phyloP scores from a whole-genome alignment of 345 rosid species.

The Brassica nigra region DNA sequence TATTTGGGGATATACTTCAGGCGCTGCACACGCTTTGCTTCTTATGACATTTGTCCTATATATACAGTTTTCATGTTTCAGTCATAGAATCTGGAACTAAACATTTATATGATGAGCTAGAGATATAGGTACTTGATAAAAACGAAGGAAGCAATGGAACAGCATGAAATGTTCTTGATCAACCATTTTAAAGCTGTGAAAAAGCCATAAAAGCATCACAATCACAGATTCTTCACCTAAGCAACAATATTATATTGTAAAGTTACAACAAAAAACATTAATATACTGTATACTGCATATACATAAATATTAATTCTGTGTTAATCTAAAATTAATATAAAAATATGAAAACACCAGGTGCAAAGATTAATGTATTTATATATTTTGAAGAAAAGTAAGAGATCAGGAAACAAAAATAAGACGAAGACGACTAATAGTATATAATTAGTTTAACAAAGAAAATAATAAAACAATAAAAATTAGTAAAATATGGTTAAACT shows the following conservation, averaged over 20 bases:
- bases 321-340: too few species aligned
- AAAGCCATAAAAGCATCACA: constrained; percentile 33
- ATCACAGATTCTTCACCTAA: constrained; percentile 35
- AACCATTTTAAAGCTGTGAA: constrained; percentile 44
- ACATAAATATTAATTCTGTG: too few species aligned
- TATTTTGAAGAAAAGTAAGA: too few species aligned
- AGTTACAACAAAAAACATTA: not conserved
- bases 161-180: constrained; percentile 57
- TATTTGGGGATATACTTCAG: constrained; percentile 41
- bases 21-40: constrained; percentile 59
- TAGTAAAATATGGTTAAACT: too few species aligned
- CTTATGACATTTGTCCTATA: constrained; percentile 56
- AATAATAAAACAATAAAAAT: too few species aligned
- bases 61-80: constrained; percentile 46
- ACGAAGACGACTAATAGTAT: too few species aligned
- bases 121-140: constrained; percentile 42
- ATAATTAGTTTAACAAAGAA: too few species aligned
- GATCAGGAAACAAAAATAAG: too few species aligned
- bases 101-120: constrained; percentile 57
- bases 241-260: constrained; percentile 2
- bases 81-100: constrained; percentile 48
- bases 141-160: constrained; percentile 46
- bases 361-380: too few species aligned
- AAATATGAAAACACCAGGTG: too few species aligned
- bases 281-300: too few species aligned